Evolutionary conservation across 441 rosid genomes (phyloP), one percentile per base, ranked within the genome.

Genomic region (Pelargonium australe): DNA sequence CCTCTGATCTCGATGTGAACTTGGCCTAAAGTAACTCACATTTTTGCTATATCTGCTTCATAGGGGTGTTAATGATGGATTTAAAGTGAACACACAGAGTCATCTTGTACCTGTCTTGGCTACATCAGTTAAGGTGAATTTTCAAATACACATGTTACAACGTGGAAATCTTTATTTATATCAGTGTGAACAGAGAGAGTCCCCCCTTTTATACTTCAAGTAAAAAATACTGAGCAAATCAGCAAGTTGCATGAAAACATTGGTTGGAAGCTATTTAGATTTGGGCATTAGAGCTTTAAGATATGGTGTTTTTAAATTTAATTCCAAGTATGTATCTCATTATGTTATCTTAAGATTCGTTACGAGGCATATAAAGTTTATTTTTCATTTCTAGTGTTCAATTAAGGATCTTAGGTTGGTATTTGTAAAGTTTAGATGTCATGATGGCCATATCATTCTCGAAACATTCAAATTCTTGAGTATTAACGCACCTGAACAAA

Each of bases 101-200:
- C 96, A 95, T 72, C 98, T 95, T 31, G 76, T 89, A 70, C 99
- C 99, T 0, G 61, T 92, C 70, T 77, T 95, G 81, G 99, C 99
- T 70, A 95, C 99, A 66, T 79, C 93, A 71, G 74, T 92, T 60
- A 92, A 83, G 98, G 99, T 95, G 70, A 70, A 58, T 67, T 66
- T 8, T 55, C 61, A 14, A 14, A 14, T 55, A 55, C 20, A 19
- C 25, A 55, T 55, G 17, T 55, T 55, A 14, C 23, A 55, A 51
- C 16, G 23, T 55, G 61, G 41, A 7, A 37, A 1, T 37, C 8
- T 37, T 37, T 37, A 7, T 37, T 37, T 37, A 37, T 37, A 37
- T 37, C 7, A 5, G 3, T 37, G 41, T 37, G 41, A 37, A 37
- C 41, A 37, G 41, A 37, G 41, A 37, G 41, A 37, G 41, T 37